A percentile compares a stretch with the other conserved stretches of the same genome.
These are phyloP conservation scores for Monocercomonoides exilis DNA, from an alignment of 78 protist species.

Conservation along the genomic window DNA sequence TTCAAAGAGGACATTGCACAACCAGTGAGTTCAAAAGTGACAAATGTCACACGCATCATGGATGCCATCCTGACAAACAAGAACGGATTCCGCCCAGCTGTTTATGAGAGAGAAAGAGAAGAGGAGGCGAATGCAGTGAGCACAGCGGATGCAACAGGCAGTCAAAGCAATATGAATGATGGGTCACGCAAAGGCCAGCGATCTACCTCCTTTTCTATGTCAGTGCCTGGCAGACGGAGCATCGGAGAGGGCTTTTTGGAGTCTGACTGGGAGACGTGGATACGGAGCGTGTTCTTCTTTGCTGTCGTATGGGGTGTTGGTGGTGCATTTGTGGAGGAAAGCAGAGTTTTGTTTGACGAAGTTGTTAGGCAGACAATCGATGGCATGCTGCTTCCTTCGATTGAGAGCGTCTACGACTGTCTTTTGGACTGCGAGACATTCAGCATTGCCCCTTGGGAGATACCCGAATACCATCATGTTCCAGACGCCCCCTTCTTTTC, in stretches of 20 bases:
- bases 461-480: not conserved
- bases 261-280: not conserved
- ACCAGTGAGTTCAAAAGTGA: not conserved
- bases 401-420: not conserved
- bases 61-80: constrained; percentile 9
- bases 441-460: not conserved
- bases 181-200: not conserved
- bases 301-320: constrained; percentile 59
- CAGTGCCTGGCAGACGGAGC: not conserved
- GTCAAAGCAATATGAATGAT: not conserved
- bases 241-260: not conserved
- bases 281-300: constrained; percentile 19
- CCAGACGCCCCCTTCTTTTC: constrained; percentile 3
- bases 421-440: not conserved
- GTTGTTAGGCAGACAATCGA: constrained; percentile 9
- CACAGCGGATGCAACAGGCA: not conserved
- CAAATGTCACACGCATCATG: not conserved
- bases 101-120: no score
- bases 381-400: not conserved
- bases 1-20: not conserved
- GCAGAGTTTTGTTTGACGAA: constrained; percentile 32
- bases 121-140: not conserved
- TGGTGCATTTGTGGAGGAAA: constrained; percentile 21
- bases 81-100: not conserved
- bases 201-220: not conserved